A percentile compares a stretch with the other conserved stretches of the same genome.
phyloP scores from a whole-genome alignment of 306 rosid species.

The Vicia sativa region DNA sequence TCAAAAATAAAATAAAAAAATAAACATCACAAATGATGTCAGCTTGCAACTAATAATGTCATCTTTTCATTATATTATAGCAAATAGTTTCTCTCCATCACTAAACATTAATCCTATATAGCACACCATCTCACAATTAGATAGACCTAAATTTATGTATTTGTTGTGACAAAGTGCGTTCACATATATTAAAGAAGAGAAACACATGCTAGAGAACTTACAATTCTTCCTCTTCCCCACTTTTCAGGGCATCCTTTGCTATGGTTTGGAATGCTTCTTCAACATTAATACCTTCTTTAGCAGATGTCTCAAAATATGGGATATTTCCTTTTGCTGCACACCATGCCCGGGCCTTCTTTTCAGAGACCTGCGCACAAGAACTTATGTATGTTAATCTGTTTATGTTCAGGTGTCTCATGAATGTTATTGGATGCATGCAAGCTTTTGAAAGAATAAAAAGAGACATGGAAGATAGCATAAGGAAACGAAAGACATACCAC shows the following conservation, averaged over 20 bases:
- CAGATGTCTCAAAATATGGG: constrained; percentile 98
- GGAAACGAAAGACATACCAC: constrained; percentile 65
- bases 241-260: constrained; percentile 91
- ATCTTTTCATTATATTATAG: constrained; percentile 2
- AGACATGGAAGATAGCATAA: constrained; percentile 13
- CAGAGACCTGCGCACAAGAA: constrained; percentile 69
- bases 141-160: constrained; percentile 9
- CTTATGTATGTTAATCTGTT: constrained; percentile 27
- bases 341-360: constrained; percentile 98
- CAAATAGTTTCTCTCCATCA: constrained; percentile 23
- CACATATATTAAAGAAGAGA: constrained; percentile 33
- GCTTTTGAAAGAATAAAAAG: background rate
- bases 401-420: constrained; percentile 1
- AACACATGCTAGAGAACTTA: constrained; percentile 52
- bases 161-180: constrained; percentile 3
- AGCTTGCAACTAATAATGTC: constrained; percentile 24
- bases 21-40: constrained; percentile 1
- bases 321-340: constrained; percentile 98
- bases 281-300: constrained; percentile 95
- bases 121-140: constrained; percentile 21
- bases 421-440: background rate
- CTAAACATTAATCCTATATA: constrained; percentile 6
- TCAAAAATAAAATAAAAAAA: constrained; percentile 17
- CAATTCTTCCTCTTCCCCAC: constrained; percentile 98
- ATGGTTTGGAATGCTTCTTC: constrained; percentile 99